Conservation (phyloP, 305 asterid species). For the Fraxinus albicans region DNA sequence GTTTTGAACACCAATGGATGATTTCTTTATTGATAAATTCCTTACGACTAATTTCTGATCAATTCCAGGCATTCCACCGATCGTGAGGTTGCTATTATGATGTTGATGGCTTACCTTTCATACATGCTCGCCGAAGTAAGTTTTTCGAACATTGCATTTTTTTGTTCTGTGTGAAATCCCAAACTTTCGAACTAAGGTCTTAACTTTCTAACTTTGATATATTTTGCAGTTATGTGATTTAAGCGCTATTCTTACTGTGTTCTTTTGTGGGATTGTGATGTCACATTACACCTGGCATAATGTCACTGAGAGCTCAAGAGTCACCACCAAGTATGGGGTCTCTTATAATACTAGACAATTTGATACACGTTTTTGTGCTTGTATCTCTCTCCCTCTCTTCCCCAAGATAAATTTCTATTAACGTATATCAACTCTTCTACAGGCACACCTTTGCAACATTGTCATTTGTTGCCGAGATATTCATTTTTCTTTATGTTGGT, state of each 20-base stretch:
- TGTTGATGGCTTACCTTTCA: slow-evolving; percentile 70
- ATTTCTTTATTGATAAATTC: background rate
- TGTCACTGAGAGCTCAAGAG: slow-evolving; percentile 63
- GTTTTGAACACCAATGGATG: background rate
- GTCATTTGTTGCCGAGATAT: slow-evolving; percentile 61
- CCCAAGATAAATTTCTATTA: background rate
- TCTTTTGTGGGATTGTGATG: slow-evolving; percentile 71
- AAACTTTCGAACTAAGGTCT: slow-evolving; percentile 1
- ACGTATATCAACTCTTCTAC: slow-evolving; percentile 26
- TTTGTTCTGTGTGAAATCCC: slow-evolving; percentile 7
- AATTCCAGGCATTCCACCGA: slow-evolving; percentile 69
- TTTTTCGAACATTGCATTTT: slow-evolving; percentile 16
- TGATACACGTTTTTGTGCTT: background rate
- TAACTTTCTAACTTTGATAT: slow-evolving; percentile 19
- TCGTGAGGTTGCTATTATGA: slow-evolving; percentile 74
- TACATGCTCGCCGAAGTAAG: slow-evolving; percentile 70
- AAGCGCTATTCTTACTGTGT: slow-evolving; percentile 64
- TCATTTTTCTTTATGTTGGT: slow-evolving; percentile 63
- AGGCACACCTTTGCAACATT: slow-evolving; percentile 62
- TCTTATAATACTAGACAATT: slow-evolving; percentile 5
- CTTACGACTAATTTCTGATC: slow-evolving; percentile 9
- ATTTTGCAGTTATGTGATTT: slow-evolving; percentile 53
- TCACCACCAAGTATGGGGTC: slow-evolving; percentile 54
- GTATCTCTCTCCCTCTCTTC: background rate
- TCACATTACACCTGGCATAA: slow-evolving; percentile 75